These are phyloP conservation scores for Spathaspora boniae DNA, from an alignment of 805 yeast species.

Conservation along the genomic window DNA sequence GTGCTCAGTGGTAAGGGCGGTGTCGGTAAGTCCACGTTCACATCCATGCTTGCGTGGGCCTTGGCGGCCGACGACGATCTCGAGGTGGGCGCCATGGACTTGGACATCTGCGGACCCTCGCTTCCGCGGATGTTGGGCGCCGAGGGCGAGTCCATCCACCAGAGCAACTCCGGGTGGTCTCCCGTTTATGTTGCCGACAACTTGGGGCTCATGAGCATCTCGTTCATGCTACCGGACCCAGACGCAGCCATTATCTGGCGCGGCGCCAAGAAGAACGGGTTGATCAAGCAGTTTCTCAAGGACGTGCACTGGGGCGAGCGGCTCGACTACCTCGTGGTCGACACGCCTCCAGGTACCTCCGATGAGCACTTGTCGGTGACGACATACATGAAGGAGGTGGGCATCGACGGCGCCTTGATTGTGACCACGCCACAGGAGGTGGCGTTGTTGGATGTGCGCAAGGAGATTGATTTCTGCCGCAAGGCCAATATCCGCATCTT, in stretches of 20 bases:
- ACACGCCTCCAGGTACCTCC: conserved; percentile 98
- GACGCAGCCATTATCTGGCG: conserved; percentile 97
- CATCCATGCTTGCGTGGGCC: conserved; percentile 96
- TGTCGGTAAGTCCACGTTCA: conserved; percentile 95
- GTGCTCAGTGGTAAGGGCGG: conserved; percentile 89
- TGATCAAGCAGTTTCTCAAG: conserved; percentile 88
- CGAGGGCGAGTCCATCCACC: conserved; percentile 78
- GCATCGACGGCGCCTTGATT: conserved; percentile 91
- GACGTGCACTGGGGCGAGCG: conserved; percentile 92
- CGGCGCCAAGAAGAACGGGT: conserved; percentile 91
- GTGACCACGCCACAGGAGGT: conserved; percentile 99
- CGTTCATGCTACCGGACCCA: conserved; percentile 87
- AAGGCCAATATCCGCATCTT: conserved; percentile 84
- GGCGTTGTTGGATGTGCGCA: conserved; percentile 88
- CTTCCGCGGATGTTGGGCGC: conserved; percentile 94
- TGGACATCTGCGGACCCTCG: conserved; percentile 98
- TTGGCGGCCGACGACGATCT: conserved; percentile 71
- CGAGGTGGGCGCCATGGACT: conserved; percentile 95
- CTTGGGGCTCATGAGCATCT: conserved; percentile 92
- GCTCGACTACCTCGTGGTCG: conserved; percentile 82
- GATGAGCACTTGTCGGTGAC: conserved; percentile 95
- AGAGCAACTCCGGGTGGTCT: conserved; percentile 91
- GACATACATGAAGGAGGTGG: conserved; percentile 80
- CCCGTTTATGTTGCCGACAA: conserved; percentile 96
- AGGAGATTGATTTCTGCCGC: conserved; percentile 90